phyloP scores from a whole-genome alignment of 73 alveolate species.

The Symbiodinium natans region DNA sequence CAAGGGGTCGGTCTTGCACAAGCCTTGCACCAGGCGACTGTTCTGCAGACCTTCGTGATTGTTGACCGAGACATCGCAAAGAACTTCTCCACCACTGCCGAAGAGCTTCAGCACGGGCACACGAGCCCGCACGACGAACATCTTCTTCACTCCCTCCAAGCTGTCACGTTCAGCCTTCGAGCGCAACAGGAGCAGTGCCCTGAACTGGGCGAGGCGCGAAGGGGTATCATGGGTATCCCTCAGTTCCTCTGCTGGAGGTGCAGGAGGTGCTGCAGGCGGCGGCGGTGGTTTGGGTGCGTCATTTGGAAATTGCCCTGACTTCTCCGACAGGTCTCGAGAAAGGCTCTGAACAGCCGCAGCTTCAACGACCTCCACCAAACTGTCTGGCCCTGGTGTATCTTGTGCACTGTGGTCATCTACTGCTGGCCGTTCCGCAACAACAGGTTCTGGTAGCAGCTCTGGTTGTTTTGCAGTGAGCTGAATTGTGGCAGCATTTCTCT shows the following conservation, averaged over 20 bases:
- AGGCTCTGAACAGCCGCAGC: too few relatives aligned
- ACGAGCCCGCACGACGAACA: neutral
- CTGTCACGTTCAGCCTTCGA: neutral
- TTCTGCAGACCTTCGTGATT: constrained; percentile 50
- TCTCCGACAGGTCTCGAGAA: too few relatives aligned
- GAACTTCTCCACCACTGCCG: neutral
- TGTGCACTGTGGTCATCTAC: too few relatives aligned
- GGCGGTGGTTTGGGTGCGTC: neutral
- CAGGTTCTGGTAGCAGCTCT: too few relatives aligned
- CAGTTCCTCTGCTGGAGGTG: neutral
- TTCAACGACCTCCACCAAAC: too few relatives aligned
- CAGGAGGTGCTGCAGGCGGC: neutral
- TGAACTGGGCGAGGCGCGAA: neutral
- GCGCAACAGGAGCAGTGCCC: constrained; percentile 27
- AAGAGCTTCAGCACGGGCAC: constrained; percentile 66
- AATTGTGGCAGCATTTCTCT: too few relatives aligned
- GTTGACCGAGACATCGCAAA: constrained; percentile 80
- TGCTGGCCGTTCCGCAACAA: too few relatives aligned
- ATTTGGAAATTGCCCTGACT: too few relatives aligned
- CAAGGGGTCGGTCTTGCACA: constrained; percentile 35
- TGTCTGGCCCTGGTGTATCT: too few relatives aligned
- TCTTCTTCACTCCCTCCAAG: neutral
- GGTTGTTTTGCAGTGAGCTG: too few relatives aligned
- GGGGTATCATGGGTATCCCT: neutral
- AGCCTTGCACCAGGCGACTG: constrained; percentile 40